Conservation (phyloP, 129 eudicot genomes). For the Solidago caesia region DNA sequence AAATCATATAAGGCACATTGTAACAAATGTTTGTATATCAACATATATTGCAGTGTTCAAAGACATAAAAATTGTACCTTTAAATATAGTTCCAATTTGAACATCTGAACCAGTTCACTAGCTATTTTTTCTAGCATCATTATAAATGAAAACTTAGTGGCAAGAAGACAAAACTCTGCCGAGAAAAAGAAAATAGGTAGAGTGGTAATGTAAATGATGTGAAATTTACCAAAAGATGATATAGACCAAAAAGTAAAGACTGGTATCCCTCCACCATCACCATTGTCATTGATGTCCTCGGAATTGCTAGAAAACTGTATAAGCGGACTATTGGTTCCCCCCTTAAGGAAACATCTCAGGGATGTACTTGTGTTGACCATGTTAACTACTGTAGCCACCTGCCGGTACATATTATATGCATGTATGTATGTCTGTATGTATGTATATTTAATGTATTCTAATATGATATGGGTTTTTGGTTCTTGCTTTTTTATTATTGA, state of each 20-base stretch:
- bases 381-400: slow-evolving; percentile 60
- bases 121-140: slow-evolving; percentile 65
- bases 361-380: slow-evolving; percentile 58
- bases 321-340: slow-evolving; percentile 52
- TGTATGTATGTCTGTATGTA: not conserved
- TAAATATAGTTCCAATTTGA: slow-evolving; percentile 54
- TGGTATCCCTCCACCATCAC: slow-evolving; percentile 89
- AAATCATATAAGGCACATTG: slow-evolving; percentile 9
- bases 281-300: slow-evolving; percentile 46
- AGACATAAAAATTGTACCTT: slow-evolving; percentile 45
- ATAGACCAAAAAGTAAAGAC: slow-evolving; percentile 67
- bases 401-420: slow-evolving; percentile 4
- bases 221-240: slow-evolving; percentile 61
- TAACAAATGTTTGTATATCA: slow-evolving; percentile 4
- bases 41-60: not conserved
- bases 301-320: slow-evolving; percentile 54
- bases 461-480: slow-evolving; percentile 8
- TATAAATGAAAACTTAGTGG: not conserved
- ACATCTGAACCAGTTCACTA: slow-evolving; percentile 68
- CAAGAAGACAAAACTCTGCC: not conserved
- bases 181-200: not conserved
- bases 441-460: slow-evolving; percentile 15
- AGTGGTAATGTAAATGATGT: slow-evolving; percentile 7
- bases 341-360: slow-evolving; percentile 65
- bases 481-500: not conserved